A percentile compares a stretch with the other conserved stretches of the same genome.
Conservation (phyloP, 1,284 basidiomycete species). For the Pyrrhoderma noxium region DNA sequence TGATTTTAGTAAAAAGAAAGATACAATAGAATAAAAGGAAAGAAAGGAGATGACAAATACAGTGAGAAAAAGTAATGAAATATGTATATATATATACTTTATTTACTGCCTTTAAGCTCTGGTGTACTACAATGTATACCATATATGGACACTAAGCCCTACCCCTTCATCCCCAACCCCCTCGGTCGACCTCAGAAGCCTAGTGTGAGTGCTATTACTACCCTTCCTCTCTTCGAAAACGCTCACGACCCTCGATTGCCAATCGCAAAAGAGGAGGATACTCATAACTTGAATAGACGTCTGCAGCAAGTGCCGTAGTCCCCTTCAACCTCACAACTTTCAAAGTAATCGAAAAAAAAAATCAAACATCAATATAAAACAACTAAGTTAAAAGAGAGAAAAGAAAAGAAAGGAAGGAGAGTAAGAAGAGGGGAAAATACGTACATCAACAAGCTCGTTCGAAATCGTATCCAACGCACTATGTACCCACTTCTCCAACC, state of each 20-base stretch:
- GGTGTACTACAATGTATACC: too few relatives aligned
- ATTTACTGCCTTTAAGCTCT: too few relatives aligned
- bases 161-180: too few relatives aligned
- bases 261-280: neutral
- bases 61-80: too few relatives aligned
- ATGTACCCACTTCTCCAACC: slow-evolving; percentile 70
- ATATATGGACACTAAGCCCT: too few relatives aligned
- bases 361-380: neutral
- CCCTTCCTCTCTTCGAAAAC: too few relatives aligned
- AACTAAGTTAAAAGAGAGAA: neutral
- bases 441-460: slow-evolving; percentile 79
- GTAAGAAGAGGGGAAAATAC: slow-evolving; percentile 25
- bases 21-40: too few relatives aligned
- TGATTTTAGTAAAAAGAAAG: too few relatives aligned
- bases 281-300: slow-evolving; percentile 17
- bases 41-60: too few relatives aligned
- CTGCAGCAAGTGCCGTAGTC: slow-evolving; percentile 13
- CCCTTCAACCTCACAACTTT: slow-evolving; percentile 11
- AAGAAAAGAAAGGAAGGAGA: neutral
- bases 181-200: too few relatives aligned
- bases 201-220: too few relatives aligned
- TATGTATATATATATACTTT: too few relatives aligned
- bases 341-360: slow-evolving; percentile 4
- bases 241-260: neutral
- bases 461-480: slow-evolving; percentile 64